Base-by-base conservation (phyloP, 2,329 filamentous ascomycete genomes). In the Colletotrichum karsti region DNA sequence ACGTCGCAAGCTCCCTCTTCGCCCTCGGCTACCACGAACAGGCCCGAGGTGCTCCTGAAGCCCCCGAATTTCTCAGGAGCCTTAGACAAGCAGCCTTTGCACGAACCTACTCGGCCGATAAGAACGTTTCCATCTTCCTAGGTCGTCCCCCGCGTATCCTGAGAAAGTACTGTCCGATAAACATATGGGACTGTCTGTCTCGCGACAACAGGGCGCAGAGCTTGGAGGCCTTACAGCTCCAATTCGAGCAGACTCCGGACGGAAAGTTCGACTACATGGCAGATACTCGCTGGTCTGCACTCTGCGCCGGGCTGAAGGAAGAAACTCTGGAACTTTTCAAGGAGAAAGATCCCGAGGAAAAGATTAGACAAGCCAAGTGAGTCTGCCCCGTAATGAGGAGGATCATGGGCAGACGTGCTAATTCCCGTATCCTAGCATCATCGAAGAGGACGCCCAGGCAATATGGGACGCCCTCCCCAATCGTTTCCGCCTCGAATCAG, bases 161-260 rank as follows among this genome's bases (percentile, higher is more conserved):
- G n/a, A n/a, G n/a, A n/a, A n/a, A n/a, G n/a, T n/a, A n/a, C n/a
- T n/a, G n/a, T n/a, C n/a, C n/a, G n/a, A n/a, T n/a, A n/a, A n/a
- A n/a, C n/a, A n/a, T n/a, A n/a, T n/a, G n/a, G n/a, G n/a, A 12
- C 18, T 7, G 4, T 2, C 22, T 44, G 41, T 22, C 0, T n/a
- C 0, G 0, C 13, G 41, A 2, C 3, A 22, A 13, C 0, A 20
- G 18, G 22, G 0, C 18, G 18, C 41, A 1, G 22, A 22, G 0
- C 41, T 22, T 22, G 9, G 18, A 20, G 3, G 1, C 9, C 2
- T 13, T 44, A 20, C 18, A 20, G 9, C 41, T 20, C 0, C 9
- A 22, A 7, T 20, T 44, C 0, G 0, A 22, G 41, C 18, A 44
- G 18, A 44, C 41, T 44, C 22, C 41, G 4, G 41, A 2, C 18